Percentiles rank a stretch among this genome's conserved stretches.
These are phyloP conservation scores for Starmerella scarabaei DNA, from an alignment of 805 yeast species.

Conservation along the genomic window DNA sequence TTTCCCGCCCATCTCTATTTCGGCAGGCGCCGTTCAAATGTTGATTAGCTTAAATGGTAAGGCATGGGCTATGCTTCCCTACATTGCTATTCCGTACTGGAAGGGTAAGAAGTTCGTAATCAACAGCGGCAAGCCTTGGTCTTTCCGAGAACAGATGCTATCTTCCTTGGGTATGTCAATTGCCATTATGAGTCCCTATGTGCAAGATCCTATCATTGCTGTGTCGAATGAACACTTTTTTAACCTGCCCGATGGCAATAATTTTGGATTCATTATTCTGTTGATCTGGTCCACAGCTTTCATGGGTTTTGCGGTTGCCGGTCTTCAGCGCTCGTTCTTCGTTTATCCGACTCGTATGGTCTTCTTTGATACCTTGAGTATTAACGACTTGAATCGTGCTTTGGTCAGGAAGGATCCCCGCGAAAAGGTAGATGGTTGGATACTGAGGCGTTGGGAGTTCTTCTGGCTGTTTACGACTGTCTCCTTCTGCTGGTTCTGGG, in stretches of 20 bases:
- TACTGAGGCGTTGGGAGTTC: constrained; percentile 37
- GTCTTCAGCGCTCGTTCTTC: constrained; percentile 44
- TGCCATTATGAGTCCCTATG: constrained; percentile 18
- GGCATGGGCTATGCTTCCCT: constrained; percentile 25
- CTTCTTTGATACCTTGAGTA: constrained; percentile 43
- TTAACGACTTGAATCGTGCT: constrained; percentile 38
- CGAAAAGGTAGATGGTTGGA: constrained; percentile 46
- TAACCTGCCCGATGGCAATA: constrained; percentile 14
- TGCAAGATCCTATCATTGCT: constrained; percentile 23
- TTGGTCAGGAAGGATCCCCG: constrained; percentile 32
- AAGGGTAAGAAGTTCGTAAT: constrained; percentile 19
- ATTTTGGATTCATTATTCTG: constrained; percentile 41
- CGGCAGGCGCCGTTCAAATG: constrained; percentile 43
- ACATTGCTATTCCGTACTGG: background rate
- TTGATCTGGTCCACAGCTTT: constrained; percentile 44
- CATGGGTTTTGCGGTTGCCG: constrained; percentile 55
- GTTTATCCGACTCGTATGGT: constrained; percentile 40
- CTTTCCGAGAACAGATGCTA: constrained; percentile 24
- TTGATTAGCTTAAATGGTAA: constrained; percentile 48
- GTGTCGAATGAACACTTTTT: constrained; percentile 22
- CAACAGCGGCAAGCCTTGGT: constrained; percentile 48
- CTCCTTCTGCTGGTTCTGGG: constrained; percentile 48
- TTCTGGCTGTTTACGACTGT: constrained; percentile 41
- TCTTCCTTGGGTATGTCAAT: constrained; percentile 31
- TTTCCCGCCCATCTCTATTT: constrained; percentile 39